Conservation (phyloP, 805 yeast genomes). For the Jamesozyma rosinii region DNA sequence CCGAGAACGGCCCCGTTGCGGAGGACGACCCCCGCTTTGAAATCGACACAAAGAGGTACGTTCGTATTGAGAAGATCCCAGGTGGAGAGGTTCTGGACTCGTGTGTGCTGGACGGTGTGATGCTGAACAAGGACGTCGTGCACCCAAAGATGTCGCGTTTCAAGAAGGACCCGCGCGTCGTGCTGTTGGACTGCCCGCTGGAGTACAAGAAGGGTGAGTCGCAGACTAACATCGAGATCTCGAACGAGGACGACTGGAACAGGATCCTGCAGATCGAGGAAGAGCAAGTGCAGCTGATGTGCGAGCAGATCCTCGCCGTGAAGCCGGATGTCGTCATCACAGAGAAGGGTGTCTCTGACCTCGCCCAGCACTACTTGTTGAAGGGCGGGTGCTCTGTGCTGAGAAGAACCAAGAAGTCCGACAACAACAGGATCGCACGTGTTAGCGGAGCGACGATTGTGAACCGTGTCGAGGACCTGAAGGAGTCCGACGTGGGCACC, state of each 20-base stretch:
- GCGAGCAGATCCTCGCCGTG: conserved; percentile 73
- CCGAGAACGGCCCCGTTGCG: conserved; percentile 17
- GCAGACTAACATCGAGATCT: conserved; percentile 93
- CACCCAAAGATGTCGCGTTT: conserved; percentile 95
- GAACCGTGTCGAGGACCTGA: conserved; percentile 87
- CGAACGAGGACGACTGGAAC: conserved; percentile 94
- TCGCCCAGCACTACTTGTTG: conserved; percentile 91
- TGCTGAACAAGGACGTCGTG: conserved; percentile 93
- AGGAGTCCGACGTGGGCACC: conserved; percentile 82
- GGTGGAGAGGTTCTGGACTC: conserved; percentile 95
- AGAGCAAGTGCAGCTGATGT: conserved; percentile 83
- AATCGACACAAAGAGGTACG: conserved; percentile 87
- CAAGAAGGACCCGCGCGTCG: conserved; percentile 80
- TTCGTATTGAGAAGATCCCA: conserved; percentile 89
- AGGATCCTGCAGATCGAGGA: conserved; percentile 93
- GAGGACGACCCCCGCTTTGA: conserved; percentile 51
- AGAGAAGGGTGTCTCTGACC: conserved; percentile 95
- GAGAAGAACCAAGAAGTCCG: conserved; percentile 91
- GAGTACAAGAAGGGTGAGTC: conserved; percentile 99
- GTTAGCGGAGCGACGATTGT: conserved; percentile 98
- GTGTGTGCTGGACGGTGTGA: conserved; percentile 78
- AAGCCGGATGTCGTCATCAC: conserved; percentile 93
- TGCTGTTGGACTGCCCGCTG: conserved; percentile 88
- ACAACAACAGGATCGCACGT: conserved; percentile 91
- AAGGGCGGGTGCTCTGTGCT: conserved; percentile 89